phyloP scores from a whole-genome alignment of 2,329 filamentous ascomycete genomes.

The Aspergillus spinulosporus region DNA sequence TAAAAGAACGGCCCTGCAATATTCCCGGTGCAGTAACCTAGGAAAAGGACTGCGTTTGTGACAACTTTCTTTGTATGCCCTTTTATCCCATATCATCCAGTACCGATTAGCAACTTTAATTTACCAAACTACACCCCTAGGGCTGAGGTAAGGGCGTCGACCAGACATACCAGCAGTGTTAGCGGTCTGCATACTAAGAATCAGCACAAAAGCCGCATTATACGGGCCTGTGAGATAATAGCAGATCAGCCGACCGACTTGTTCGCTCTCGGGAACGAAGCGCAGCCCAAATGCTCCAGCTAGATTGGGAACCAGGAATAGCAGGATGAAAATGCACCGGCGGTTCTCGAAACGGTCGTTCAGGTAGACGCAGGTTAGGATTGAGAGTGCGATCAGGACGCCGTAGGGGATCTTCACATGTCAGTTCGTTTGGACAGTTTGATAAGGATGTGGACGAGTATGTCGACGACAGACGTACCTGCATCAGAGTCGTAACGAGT shows the following conservation, averaged over 20 bases:
- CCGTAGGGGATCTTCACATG: constrained; percentile 48
- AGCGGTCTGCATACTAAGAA: constrained; percentile 48
- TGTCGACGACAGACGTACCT: constrained; percentile 28
- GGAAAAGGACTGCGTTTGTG: constrained; percentile 62
- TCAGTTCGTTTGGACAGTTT: too few species aligned
- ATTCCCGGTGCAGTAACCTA: constrained; percentile 62
- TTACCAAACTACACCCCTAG: not conserved
- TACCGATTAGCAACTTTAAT: not conserved
- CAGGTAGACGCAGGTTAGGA: constrained; percentile 50
- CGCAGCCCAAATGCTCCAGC: constrained; percentile 60
- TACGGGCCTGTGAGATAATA: constrained; percentile 59
- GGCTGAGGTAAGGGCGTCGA: too few species aligned
- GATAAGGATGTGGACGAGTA: too few species aligned
- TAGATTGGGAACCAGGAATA: constrained; percentile 62
- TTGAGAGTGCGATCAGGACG: constrained; percentile 52
- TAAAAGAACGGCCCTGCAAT: constrained; percentile 66
- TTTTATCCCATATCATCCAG: constrained; percentile 23
- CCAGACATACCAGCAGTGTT: constrained; percentile 44
- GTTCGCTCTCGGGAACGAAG: constrained; percentile 52
- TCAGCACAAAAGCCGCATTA: constrained; percentile 55
- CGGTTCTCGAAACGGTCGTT: constrained; percentile 51
- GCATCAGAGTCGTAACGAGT: constrained; percentile 56
- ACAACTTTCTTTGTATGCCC: constrained; percentile 66
- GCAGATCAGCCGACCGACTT: constrained; percentile 58
- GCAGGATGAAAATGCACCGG: constrained; percentile 55